Percentiles rank a stretch among this genome's conserved stretches.
phyloP scores from a whole-genome alignment of 75 land plant species.

The Pseudotsuga menziesii region DNA sequence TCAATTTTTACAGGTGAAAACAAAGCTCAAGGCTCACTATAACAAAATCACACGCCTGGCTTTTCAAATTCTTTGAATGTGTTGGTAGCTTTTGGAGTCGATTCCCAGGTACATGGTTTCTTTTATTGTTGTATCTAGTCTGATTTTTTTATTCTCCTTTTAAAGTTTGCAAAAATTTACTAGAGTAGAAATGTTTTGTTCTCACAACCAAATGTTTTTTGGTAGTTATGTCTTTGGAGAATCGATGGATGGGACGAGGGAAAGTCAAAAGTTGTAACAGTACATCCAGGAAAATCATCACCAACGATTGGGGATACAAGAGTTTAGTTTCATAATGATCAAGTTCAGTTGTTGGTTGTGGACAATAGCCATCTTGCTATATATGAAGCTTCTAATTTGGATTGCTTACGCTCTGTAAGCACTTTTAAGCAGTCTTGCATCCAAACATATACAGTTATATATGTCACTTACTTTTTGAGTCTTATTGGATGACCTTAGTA shows the following conservation, averaged over 20 bases:
- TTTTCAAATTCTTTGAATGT: slow-evolving; percentile 50
- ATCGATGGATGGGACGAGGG: slow-evolving; percentile 75
- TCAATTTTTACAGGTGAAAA: slow-evolving; percentile 17
- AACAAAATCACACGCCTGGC: slow-evolving; percentile 65
- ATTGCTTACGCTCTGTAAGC: slow-evolving; percentile 45
- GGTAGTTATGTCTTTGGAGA: slow-evolving; percentile 74
- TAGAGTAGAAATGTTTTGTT: slow-evolving; percentile 15
- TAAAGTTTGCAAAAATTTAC: slow-evolving; percentile 33
- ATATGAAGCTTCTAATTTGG: slow-evolving; percentile 59
- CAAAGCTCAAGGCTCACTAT: slow-evolving; percentile 55
- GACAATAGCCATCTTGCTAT: slow-evolving; percentile 61
- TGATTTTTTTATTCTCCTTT: not conserved
- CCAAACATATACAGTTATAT: slow-evolving; percentile 19
- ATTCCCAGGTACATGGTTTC: slow-evolving; percentile 46
- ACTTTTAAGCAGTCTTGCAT: slow-evolving; percentile 5
- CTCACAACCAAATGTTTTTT: slow-evolving; percentile 20
- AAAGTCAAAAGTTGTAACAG: slow-evolving; percentile 41
- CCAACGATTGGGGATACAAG: slow-evolving; percentile 42
- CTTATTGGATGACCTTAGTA: not conserved
- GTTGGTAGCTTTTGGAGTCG: slow-evolving; percentile 63
- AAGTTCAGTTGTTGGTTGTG: slow-evolving; percentile 43
- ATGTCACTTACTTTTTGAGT: slow-evolving; percentile 14
- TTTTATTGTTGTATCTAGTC: not conserved
- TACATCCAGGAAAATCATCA: slow-evolving; percentile 53
- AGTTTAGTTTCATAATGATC: slow-evolving; percentile 69